These are phyloP conservation scores for Desmodesmus armatus DNA, from an alignment of 139 green algal genomes.

Conservation along the genomic window DNA sequence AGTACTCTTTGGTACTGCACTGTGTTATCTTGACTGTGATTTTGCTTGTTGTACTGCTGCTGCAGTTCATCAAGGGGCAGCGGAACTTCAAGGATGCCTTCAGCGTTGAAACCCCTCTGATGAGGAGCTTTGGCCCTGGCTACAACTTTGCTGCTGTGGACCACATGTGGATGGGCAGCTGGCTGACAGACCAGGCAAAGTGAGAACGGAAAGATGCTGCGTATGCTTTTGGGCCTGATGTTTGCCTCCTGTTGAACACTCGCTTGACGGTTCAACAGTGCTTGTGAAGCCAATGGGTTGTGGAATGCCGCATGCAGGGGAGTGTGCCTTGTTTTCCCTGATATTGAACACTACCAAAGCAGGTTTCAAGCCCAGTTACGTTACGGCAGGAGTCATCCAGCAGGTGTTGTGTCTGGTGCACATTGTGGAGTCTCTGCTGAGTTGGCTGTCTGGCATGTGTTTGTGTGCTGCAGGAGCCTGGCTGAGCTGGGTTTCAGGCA, in stretches of 20 bases:
- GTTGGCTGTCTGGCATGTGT: background rate
- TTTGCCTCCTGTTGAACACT: background rate
- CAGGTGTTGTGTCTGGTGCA: background rate
- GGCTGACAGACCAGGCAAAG: background rate
- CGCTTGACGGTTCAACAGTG: too few relatives aligned
- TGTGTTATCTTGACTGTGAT: background rate
- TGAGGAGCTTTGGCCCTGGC: background rate
- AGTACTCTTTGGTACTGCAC: background rate
- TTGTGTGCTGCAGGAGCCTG: background rate
- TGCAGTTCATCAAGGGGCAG: background rate
- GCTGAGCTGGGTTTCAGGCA: background rate
- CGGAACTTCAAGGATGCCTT: background rate
- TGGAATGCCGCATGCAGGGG: too few relatives aligned
- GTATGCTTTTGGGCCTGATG: background rate
- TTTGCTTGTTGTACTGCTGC: background rate
- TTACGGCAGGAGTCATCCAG: too few relatives aligned
- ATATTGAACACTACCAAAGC: too few relatives aligned
- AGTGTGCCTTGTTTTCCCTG: too few relatives aligned
- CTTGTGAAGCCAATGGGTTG: too few relatives aligned
- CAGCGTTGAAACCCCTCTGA: background rate
- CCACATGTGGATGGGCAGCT: background rate
- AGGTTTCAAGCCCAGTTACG: too few relatives aligned
- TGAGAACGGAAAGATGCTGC: background rate
- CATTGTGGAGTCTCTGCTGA: background rate
- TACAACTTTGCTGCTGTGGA: background rate